Conservation (phyloP, 768 basidiomycete species). For the Pisolithus microcarpus region DNA sequence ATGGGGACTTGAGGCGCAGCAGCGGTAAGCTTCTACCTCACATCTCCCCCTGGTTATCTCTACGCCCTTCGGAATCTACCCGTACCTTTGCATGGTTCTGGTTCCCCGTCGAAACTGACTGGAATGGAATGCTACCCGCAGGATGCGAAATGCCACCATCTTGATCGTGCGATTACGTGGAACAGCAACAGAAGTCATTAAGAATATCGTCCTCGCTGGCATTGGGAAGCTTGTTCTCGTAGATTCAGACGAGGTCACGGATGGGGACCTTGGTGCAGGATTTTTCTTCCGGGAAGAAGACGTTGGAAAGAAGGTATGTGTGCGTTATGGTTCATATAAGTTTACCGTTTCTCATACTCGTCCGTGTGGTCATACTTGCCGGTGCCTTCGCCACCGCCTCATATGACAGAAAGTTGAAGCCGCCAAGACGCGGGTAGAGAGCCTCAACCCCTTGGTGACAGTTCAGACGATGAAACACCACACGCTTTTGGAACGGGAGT, state of each 20-base stretch:
- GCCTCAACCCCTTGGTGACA: constrained; percentile 85
- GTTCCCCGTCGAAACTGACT: too few relatives aligned
- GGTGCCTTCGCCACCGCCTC: constrained; percentile 2
- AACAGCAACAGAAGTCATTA: constrained; percentile 88
- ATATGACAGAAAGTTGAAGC: constrained; percentile 69
- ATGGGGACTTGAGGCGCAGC: constrained; percentile 98
- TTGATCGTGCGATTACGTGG: constrained; percentile 73
- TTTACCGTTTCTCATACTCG: constrained; percentile 15
- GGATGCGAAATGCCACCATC: constrained; percentile 92
- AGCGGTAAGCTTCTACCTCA: constrained; percentile 50
- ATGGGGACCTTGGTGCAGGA: constrained; percentile 85
- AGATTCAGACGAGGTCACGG: constrained; percentile 66
- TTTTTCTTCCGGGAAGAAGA: constrained; percentile 95
- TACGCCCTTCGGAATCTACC: too few relatives aligned
- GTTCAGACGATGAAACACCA: constrained; percentile 60
- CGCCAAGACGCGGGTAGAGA: constrained; percentile 78
- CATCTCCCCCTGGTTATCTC: too few relatives aligned
- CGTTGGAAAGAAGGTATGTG: constrained; percentile 73
- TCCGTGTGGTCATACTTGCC: constrained; percentile 32
- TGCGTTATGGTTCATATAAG: constrained; percentile 2
- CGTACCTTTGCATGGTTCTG: too few relatives aligned
- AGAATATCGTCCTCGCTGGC: constrained; percentile 96
- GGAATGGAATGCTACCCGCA: constrained; percentile 23
- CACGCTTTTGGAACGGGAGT: constrained; percentile 41
- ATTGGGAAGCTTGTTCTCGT: constrained; percentile 85